Percentiles rank a stretch among this genome's conserved stretches.
These are phyloP conservation scores for Adiantum capillusveneris DNA, from an alignment of 75 land plant species.

Conservation along the genomic window DNA sequence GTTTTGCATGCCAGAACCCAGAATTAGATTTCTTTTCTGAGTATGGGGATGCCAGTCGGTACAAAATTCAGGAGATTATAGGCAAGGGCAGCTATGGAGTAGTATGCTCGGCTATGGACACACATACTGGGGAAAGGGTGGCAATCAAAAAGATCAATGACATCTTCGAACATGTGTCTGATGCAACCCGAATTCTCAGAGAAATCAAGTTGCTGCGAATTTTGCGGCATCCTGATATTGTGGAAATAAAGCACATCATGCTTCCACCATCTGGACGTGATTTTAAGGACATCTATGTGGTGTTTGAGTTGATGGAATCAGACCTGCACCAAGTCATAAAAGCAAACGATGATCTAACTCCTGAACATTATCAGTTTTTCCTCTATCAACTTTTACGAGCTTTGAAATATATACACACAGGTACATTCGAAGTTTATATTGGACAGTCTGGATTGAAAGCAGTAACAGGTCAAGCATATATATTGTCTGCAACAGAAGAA, in stretches of 20 bases:
- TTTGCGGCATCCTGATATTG: slow-evolving; percentile 37
- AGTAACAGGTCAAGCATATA: no score
- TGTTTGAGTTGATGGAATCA: slow-evolving; percentile 41
- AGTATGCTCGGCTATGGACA: slow-evolving; percentile 75
- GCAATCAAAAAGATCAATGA: slow-evolving; percentile 40
- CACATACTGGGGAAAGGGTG: slow-evolving; percentile 40
- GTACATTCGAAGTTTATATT: slow-evolving; percentile 8
- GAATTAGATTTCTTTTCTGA: slow-evolving; percentile 68
- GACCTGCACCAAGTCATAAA: slow-evolving; percentile 48
- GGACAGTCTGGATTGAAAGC: not conserved
- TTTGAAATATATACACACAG: slow-evolving; percentile 61
- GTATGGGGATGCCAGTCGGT: slow-evolving; percentile 81
- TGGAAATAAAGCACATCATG: slow-evolving; percentile 40
- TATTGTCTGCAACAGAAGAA: no score
- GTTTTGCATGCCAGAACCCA: no score
- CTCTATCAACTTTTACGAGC: slow-evolving; percentile 67
- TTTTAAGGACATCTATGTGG: slow-evolving; percentile 36
- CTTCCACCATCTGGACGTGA: slow-evolving; percentile 37
- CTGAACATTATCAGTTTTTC: slow-evolving; percentile 63
- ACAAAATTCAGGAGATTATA: slow-evolving; percentile 69
- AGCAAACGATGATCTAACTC: slow-evolving; percentile 63
- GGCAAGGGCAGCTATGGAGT: slow-evolving; percentile 96
- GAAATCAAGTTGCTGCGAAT: slow-evolving; percentile 35
- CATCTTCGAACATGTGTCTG: slow-evolving; percentile 37
- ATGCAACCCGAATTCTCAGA: slow-evolving; percentile 34